phyloP scores from a whole-genome alignment of 2,329 filamentous ascomycete species.

The Colletotrichum sp. region DNA sequence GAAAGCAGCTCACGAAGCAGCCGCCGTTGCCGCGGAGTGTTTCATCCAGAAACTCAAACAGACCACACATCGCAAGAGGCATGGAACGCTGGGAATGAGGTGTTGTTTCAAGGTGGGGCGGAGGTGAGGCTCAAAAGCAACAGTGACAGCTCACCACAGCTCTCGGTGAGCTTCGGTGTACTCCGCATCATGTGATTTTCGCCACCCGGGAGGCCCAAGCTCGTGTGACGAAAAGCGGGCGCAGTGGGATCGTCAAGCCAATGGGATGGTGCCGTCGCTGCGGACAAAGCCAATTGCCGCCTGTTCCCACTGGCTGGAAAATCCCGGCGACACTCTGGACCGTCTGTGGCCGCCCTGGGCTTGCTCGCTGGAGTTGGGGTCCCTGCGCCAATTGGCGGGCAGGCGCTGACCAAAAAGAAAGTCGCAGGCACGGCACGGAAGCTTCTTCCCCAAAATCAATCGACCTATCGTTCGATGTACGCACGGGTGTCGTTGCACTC shows the following conservation, averaged over 20 bases:
- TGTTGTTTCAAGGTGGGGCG: constrained; percentile 7
- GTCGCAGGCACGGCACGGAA: not conserved
- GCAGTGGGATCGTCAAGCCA: not conserved
- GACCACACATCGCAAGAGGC: not conserved
- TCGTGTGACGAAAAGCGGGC: constrained; percentile 14
- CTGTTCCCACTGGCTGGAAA: constrained; percentile 11
- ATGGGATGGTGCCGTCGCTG: not conserved
- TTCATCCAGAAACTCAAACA: not conserved
- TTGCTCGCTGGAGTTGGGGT: not conserved
- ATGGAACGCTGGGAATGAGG: not conserved
- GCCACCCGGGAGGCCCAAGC: constrained; percentile 7
- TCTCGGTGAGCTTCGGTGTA: constrained; percentile 16
- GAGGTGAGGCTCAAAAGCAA: constrained; percentile 9
- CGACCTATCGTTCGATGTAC: constrained; percentile 19
- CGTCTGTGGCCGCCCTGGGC: not conserved
- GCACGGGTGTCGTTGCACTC: constrained; percentile 14
- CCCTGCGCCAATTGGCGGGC: not conserved
- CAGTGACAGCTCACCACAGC: not conserved
- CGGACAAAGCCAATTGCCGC: constrained; percentile 7
- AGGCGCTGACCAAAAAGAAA: constrained; percentile 9
- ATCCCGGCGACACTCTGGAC: not conserved
- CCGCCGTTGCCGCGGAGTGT: not conserved
- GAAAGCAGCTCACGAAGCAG: not conserved
- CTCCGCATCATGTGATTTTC: constrained; percentile 18
- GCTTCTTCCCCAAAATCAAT: constrained; percentile 20